Conservation (phyloP, 1,284 basidiomycete genomes). For the Apiotrichum sp. region DNA sequence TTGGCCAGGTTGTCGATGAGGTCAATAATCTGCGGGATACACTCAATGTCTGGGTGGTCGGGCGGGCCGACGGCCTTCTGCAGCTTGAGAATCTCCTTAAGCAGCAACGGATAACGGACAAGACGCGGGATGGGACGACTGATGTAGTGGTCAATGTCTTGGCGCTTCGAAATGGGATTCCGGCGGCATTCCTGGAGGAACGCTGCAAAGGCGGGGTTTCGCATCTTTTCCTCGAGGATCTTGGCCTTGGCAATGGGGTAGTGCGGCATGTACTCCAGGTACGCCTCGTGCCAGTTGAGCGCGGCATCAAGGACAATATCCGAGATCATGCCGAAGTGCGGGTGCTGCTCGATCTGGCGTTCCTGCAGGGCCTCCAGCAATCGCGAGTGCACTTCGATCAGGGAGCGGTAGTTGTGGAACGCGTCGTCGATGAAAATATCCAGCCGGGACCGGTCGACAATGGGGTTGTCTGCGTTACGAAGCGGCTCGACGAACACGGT, state of each 20-base stretch:
- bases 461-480: slow-evolving; percentile 64
- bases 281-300: slow-evolving; percentile 86
- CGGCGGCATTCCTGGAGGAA: slow-evolving; percentile 59
- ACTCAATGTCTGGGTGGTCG: slow-evolving; percentile 68
- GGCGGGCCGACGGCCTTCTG: slow-evolving; percentile 54
- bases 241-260: slow-evolving; percentile 89
- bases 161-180: slow-evolving; percentile 51
- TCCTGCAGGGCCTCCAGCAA: slow-evolving; percentile 77
- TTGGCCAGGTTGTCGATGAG: slow-evolving; percentile 76
- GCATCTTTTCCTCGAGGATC: slow-evolving; percentile 79
- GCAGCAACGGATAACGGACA: slow-evolving; percentile 77
- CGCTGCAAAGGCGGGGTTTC: slow-evolving; percentile 68
- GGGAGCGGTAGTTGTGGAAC: slow-evolving; percentile 70
- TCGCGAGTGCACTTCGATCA: slow-evolving; percentile 66
- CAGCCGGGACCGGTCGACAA: slow-evolving; percentile 66
- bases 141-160: slow-evolving; percentile 83
- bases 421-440: slow-evolving; percentile 78
- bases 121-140: slow-evolving; percentile 82
- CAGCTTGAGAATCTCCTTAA: slow-evolving; percentile 66
- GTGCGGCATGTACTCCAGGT: slow-evolving; percentile 86
- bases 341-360: slow-evolving; percentile 85
- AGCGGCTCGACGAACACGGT: slow-evolving; percentile 66
- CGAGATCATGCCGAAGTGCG: slow-evolving; percentile 72
- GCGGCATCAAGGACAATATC: slow-evolving; percentile 82
- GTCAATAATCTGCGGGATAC: slow-evolving; percentile 75